A percentile compares a stretch with the other conserved stretches of the same genome.
These are phyloP conservation scores for Hura crepitans DNA, from an alignment of 441 rosid genomes.

Conservation along the genomic window DNA sequence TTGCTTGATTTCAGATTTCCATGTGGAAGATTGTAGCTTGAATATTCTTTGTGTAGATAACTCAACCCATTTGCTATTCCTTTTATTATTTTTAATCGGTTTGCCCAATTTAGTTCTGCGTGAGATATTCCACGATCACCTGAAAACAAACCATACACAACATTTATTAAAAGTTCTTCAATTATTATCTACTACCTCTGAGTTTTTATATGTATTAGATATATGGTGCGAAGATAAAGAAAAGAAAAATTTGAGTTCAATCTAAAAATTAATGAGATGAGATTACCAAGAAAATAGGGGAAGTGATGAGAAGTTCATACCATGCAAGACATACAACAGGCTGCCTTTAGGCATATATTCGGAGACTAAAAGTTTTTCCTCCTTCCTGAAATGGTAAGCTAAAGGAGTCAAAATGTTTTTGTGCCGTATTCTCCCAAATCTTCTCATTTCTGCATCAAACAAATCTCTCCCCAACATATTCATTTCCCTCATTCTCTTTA, in stretches of 20 bases:
- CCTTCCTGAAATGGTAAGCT: constrained; percentile 72
- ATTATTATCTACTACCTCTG: too few relatives aligned
- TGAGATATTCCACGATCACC: constrained; percentile 71
- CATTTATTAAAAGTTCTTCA: not conserved
- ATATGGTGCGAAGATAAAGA: too few relatives aligned
- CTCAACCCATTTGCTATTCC: constrained; percentile 63
- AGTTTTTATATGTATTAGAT: too few relatives aligned
- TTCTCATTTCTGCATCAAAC: constrained; percentile 61
- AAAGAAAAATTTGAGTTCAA: too few relatives aligned
- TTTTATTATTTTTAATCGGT: constrained; percentile 54
- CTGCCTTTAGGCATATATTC: constrained; percentile 78
- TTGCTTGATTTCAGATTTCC: constrained; percentile 95
- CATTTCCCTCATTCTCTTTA: constrained; percentile 82
- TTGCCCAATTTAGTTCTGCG: constrained; percentile 62
- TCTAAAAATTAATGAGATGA: too few relatives aligned
- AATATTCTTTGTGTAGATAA: constrained; percentile 56
- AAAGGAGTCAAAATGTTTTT: constrained; percentile 62
- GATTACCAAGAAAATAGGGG: not conserved
- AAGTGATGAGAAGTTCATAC: constrained; percentile 27
- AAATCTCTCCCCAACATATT: constrained; percentile 49
- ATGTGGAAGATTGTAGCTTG: constrained; percentile 64
- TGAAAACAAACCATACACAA: constrained; percentile 19
- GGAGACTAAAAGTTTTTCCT: constrained; percentile 75
- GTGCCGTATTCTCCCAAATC: constrained; percentile 53
- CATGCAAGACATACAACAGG: constrained; percentile 65